A percentile compares a stretch with the other conserved stretches of the same genome.
Conservation (phyloP, 1,139 yeast species). For the Pichia sp. region DNA sequence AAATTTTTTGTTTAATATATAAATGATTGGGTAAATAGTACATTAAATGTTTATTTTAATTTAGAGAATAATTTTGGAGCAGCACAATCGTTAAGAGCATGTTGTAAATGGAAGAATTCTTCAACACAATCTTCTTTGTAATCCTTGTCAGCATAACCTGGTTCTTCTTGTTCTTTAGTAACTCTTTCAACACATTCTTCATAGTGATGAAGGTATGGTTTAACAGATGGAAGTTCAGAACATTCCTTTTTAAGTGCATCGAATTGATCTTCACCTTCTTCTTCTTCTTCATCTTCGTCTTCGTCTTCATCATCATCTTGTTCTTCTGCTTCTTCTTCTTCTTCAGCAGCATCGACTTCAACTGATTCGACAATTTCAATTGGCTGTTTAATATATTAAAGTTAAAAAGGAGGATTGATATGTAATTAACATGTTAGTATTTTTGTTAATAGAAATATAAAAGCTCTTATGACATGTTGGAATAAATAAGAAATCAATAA, state of each 20-base stretch:
- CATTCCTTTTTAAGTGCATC: slow-evolving; percentile 66
- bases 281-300: slow-evolving; percentile 76
- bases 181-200: slow-evolving; percentile 95
- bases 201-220: slow-evolving; percentile 79
- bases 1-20: too few species aligned
- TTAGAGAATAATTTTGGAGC: slow-evolving; percentile 86
- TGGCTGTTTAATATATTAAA: slow-evolving; percentile 22
- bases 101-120: slow-evolving; percentile 96
- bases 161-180: slow-evolving; percentile 76
- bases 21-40: not conserved
- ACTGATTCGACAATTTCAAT: slow-evolving; percentile 21
- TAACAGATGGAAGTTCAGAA: slow-evolving; percentile 61
- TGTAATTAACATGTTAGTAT: slow-evolving; percentile 8
- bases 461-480: too few species aligned
- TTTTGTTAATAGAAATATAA: not conserved
- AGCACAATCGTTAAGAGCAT: slow-evolving; percentile 87
- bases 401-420: not conserved
- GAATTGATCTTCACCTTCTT: slow-evolving; percentile 62
- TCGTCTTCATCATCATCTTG: slow-evolving; percentile 68
- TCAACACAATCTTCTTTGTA: slow-evolving; percentile 96
- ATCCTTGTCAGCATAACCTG: slow-evolving; percentile 69
- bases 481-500: not conserved
- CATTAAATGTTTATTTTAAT: slow-evolving; percentile 80
- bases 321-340: slow-evolving; percentile 39
- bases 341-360: slow-evolving; percentile 13